Conservation (phyloP, 73 alveolate species). For the Stentor roeselii region DNA sequence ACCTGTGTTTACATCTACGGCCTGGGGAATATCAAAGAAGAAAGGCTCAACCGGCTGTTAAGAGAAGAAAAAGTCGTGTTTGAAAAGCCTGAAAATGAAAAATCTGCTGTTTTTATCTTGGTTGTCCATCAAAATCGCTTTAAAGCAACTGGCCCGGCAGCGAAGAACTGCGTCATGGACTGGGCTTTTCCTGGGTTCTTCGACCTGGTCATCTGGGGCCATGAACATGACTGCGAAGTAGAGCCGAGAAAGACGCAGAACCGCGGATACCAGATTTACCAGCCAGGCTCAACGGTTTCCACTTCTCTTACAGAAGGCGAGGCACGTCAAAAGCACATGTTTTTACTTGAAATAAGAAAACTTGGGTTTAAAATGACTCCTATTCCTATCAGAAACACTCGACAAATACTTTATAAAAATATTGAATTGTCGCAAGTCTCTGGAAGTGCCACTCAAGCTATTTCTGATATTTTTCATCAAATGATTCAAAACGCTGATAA, state of each 20-base stretch:
- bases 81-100: conserved; percentile 74
- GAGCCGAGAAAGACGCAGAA: conserved; percentile 61
- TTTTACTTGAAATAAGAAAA: conserved; percentile 63
- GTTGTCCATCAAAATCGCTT: conserved; percentile 91
- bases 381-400: conserved; percentile 57
- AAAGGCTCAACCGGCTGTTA: conserved; percentile 76
- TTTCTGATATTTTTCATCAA: conserved; percentile 58
- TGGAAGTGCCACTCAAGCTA: conserved; percentile 49
- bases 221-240: conserved; percentile 87
- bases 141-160: conserved; percentile 85
- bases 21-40: conserved; percentile 94
- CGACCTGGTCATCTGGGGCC: conserved; percentile 95
- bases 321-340: conserved; percentile 76
- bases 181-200: conserved; percentile 71
- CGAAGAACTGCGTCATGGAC: conserved; percentile 69
- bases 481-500: conserved; percentile 49
- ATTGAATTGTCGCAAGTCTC: conserved; percentile 64
- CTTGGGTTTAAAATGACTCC: conserved; percentile 68
- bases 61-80: conserved; percentile 76
- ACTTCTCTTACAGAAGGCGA: conserved; percentile 93
- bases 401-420: conserved; percentile 78
- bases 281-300: conserved; percentile 93
- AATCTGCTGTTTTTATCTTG: conserved; percentile 83
- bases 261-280: conserved; percentile 79
- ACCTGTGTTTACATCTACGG: conserved; percentile 94